These are phyloP conservation scores for Acacia melanoxylon DNA, from an alignment of 306 rosid species.

Conservation along the genomic window DNA sequence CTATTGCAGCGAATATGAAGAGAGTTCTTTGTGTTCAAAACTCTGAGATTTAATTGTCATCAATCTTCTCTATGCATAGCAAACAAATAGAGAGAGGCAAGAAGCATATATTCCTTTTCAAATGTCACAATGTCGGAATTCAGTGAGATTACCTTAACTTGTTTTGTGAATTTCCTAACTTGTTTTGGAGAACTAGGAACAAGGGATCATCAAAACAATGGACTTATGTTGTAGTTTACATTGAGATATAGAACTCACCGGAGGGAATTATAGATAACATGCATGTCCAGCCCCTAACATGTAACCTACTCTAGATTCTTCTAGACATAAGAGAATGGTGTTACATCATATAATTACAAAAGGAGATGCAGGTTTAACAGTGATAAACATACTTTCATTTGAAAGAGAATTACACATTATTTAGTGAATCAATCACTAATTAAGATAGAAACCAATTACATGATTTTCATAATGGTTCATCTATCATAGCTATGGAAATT, in stretches of 20 bases:
- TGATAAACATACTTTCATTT: background rate
- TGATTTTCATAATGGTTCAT: conserved; percentile 27
- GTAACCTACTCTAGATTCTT: too few species aligned
- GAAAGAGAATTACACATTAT: background rate
- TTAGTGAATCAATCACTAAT: too few species aligned
- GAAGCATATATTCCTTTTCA: background rate
- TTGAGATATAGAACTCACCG: too few species aligned
- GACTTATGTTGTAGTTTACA: too few species aligned
- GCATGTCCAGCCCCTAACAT: too few species aligned
- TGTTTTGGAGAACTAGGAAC: too few species aligned
- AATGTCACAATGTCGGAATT: background rate
- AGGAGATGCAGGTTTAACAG: background rate
- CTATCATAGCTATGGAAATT: conserved; percentile 20
- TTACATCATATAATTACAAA: background rate
- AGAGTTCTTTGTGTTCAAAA: conserved; percentile 28
- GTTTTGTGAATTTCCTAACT: too few species aligned
- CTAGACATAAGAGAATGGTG: background rate
- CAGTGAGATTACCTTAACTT: too few species aligned
- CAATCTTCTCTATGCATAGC: background rate
- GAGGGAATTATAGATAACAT: too few species aligned
- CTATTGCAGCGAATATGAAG: conserved; percentile 41
- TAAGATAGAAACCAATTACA: background rate
- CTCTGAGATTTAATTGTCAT: background rate
- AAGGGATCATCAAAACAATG: too few species aligned
- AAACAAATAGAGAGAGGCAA: background rate